Evolutionary conservation across 495 filamentous ascomycete species (phyloP).

Genomic region (Monascus purpureus): DNA sequence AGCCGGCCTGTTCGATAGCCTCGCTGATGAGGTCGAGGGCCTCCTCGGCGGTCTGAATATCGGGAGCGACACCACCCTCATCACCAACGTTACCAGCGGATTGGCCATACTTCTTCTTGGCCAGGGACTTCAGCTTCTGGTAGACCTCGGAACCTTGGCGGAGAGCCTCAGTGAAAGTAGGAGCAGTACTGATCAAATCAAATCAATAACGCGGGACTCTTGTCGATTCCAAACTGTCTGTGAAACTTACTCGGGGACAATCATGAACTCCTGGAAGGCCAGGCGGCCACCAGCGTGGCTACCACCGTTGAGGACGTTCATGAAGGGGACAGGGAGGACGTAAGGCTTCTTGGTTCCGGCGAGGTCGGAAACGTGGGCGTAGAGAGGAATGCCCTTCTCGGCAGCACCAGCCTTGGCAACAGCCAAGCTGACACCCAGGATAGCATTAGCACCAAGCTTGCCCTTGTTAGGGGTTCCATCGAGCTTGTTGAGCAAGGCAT

Average conservation of each 20-base stretch:
- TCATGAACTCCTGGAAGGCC: slow-evolving; percentile 99
- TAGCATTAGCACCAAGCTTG: slow-evolving; percentile 96
- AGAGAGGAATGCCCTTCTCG: slow-evolving; percentile 96
- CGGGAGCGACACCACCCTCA: slow-evolving; percentile 98
- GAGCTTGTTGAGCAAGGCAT: slow-evolving; percentile 89
- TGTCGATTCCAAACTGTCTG: background rate
- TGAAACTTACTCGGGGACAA: slow-evolving; percentile 68
- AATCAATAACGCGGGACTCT: slow-evolving; percentile 5
- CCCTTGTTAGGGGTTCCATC: slow-evolving; percentile 96
- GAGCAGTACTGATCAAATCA: slow-evolving; percentile 40
- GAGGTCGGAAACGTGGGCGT: slow-evolving; percentile 95
- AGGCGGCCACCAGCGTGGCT: slow-evolving; percentile 97
- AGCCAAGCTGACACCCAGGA: slow-evolving; percentile 90
- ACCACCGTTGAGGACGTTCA: slow-evolving; percentile 99
- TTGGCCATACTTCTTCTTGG: slow-evolving; percentile 99
- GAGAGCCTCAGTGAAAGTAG: slow-evolving; percentile 87
- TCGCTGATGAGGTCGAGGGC: slow-evolving; percentile 94
- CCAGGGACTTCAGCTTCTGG: slow-evolving; percentile 90
- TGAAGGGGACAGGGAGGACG: slow-evolving; percentile 97
- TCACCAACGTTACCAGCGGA: slow-evolving; percentile 97
- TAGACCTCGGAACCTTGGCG: slow-evolving; percentile 94
- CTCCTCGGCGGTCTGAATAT: slow-evolving; percentile 94
- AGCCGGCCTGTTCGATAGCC: slow-evolving; percentile 86
- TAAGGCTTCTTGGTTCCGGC: slow-evolving; percentile 99
- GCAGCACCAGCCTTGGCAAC: slow-evolving; percentile 97